A percentile compares a stretch with the other conserved stretches of the same genome.
phyloP scores from a whole-genome alignment of 2,329 filamentous ascomycete genomes.

The Aulographum hederae region DNA sequence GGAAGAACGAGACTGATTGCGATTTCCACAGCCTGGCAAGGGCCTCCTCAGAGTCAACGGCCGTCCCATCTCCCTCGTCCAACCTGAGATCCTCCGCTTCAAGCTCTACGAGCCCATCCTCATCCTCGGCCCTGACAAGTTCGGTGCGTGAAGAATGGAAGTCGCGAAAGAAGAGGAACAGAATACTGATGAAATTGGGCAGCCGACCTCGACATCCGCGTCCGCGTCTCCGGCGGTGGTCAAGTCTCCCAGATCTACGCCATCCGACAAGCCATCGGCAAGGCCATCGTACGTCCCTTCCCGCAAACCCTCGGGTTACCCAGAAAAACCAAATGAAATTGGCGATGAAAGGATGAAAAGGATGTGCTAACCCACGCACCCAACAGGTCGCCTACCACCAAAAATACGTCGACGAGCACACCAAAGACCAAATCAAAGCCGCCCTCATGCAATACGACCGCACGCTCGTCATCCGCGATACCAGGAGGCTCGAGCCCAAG shows the following conservation, averaged over 20 bases:
- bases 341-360: background rate
- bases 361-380: background rate
- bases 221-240: conserved; percentile 91
- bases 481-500: conserved; percentile 98
- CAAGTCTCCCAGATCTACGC: conserved; percentile 96
- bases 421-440: conserved; percentile 99
- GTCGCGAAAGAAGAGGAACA: conserved; percentile 4
- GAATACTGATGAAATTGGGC: conserved; percentile 8
- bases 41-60: conserved; percentile 99
- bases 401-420: conserved; percentile 99
- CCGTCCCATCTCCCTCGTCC: conserved; percentile 80
- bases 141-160: conserved; percentile 31
- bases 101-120: conserved; percentile 99
- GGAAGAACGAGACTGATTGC: conserved; percentile 5
- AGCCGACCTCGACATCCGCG: conserved; percentile 86
- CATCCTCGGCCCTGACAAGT: conserved; percentile 94
- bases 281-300: conserved; percentile 52
- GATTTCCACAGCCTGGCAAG: conserved; percentile 42
- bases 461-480: conserved; percentile 95
- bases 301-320: background rate
- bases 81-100: conserved; percentile 95
- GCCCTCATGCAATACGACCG: conserved; percentile 90
- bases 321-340: background rate
- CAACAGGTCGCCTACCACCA: conserved; percentile 78
- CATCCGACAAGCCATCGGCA: conserved; percentile 97